Base-by-base conservation (phyloP, 2,329 filamentous ascomycete genomes). In the Penicillium freii region DNA sequence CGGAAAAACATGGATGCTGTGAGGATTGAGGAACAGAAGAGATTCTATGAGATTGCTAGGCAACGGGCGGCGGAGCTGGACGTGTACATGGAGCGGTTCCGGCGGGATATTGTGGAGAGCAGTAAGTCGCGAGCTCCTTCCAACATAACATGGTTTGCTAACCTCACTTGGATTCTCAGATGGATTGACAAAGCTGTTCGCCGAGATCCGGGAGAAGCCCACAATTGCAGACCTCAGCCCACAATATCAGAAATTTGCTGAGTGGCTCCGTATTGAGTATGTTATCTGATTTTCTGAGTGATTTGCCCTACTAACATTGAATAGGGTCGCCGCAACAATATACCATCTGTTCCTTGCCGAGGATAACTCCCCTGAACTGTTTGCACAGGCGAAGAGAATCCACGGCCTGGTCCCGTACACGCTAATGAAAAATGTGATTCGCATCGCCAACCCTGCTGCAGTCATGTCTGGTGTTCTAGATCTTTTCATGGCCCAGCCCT, bases 271-370 rank as follows among this genome's bases (percentile, higher is more conserved):
- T 39, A 99, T 99, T 69, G 94, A 99, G 78, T 81, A 70, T 51
- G 77, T 70, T 6, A 11, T 31, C 34, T 10, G n/a, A 44, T 31
- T 45, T 15, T 6, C 19, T n/a, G 9, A n/a, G 21, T 21, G 19
- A 29, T 27, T 42, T 21, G 13, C 23, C 47, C 36, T 43, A 57
- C 63, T 69, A 44, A 65, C 44, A 27, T 33, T 29, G 36, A 45
- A 19, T 51, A 81, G 79, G 77, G 88, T 99, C 48, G 94, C 94
- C 25, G 94, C 94, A 40, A 97, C 94, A 23, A 86, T 97, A 58
- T 99, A 99, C 71, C 94, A 99, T 73, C 81, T 99, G 34, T 99
- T 99, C 81, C 82, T 99, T 44, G 94, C 94, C 6, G 94, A 99
- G 73, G 94, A 99, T 77, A 99, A 99, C 74, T 97, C 93, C 0